These are phyloP conservation scores for Castanopsis chinensis DNA, from an alignment of 306 rosid genomes.

Conservation along the genomic window DNA sequence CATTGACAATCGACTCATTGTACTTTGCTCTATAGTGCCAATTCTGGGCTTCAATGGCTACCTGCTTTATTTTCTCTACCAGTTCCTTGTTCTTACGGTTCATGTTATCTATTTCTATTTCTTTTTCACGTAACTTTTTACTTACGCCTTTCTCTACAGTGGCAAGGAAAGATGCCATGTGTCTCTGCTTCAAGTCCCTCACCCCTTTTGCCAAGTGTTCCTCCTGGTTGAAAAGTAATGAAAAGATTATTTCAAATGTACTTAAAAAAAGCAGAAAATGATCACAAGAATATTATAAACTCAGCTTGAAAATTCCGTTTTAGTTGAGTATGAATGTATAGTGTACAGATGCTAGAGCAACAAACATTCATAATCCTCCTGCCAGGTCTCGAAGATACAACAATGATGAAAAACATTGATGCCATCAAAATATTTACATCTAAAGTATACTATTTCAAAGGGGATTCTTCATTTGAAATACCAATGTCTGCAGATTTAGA, in stretches of 20 bases:
- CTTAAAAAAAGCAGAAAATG: background rate
- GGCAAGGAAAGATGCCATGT: conserved; percentile 54
- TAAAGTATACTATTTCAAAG: background rate
- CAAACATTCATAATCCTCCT: background rate
- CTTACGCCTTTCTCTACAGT: conserved; percentile 70
- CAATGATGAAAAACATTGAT: background rate
- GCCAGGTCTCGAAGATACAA: background rate
- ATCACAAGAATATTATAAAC: conserved; percentile 3
- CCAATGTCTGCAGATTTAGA: background rate
- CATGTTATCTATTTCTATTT: conserved; percentile 72
- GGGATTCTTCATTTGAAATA: background rate
- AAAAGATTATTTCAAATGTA: conserved; percentile 5
- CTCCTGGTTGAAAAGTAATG: conserved; percentile 46
- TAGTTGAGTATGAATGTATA: background rate
- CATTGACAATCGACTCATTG: conserved; percentile 82
- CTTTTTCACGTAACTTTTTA: conserved; percentile 67
- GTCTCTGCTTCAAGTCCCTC: conserved; percentile 79
- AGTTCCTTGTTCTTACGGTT: conserved; percentile 67
- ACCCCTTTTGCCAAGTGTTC: conserved; percentile 78
- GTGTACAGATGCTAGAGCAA: background rate
- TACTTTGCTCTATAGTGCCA: conserved; percentile 88
- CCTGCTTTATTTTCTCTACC: conserved; percentile 79
- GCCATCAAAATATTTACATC: background rate
- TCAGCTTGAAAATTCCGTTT: background rate
- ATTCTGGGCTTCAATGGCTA: conserved; percentile 72